A percentile compares a stretch with the other conserved stretches of the same genome.
phyloP scores from a whole-genome alignment of 371 early-diverging fungal species.

The Phascolomyces articulosus region DNA sequence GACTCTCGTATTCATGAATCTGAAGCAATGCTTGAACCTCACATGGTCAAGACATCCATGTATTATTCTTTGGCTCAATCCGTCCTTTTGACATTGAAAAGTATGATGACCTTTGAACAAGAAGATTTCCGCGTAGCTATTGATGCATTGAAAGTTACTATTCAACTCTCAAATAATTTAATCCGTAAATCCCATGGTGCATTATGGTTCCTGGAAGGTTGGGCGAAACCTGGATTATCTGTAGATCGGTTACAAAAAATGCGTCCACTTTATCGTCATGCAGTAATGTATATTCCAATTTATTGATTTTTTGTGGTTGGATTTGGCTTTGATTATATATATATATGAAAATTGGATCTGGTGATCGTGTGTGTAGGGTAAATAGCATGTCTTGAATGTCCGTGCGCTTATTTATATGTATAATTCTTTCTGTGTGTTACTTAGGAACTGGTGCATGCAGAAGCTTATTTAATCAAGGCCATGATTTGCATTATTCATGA shows the following conservation, averaged over 20 bases:
- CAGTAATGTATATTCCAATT: slow-evolving; percentile 29
- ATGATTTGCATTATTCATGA: slow-evolving; percentile 63
- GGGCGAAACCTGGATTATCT: slow-evolving; percentile 19
- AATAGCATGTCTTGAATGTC: too few species aligned
- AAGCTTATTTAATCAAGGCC: slow-evolving; percentile 64
- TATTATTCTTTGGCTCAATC: slow-evolving; percentile 67
- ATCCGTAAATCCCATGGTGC: slow-evolving; percentile 43
- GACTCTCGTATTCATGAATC: slow-evolving; percentile 61
- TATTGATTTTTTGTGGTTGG: too few species aligned
- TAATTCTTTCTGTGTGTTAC: too few species aligned
- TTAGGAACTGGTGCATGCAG: slow-evolving; percentile 72
- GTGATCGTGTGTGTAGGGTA: too few species aligned
- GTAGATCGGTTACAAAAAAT: slow-evolving; percentile 48
- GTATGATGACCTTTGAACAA: slow-evolving; percentile 69
- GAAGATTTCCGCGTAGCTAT: slow-evolving; percentile 58
- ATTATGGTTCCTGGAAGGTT: slow-evolving; percentile 25
- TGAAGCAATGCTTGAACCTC: slow-evolving; percentile 50
- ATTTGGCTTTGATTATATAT: not conserved
- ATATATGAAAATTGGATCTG: too few species aligned
- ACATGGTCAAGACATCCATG: slow-evolving; percentile 44
- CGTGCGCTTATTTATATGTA: not conserved
- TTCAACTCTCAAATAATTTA: slow-evolving; percentile 42
- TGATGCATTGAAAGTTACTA: slow-evolving; percentile 48
- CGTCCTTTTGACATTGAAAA: slow-evolving; percentile 59
- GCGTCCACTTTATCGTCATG: slow-evolving; percentile 64